A percentile compares a stretch with the other conserved stretches of the same genome.
Conservation (phyloP, 495 filamentous ascomycete species). For the Podospora pseudoanserina region DNA sequence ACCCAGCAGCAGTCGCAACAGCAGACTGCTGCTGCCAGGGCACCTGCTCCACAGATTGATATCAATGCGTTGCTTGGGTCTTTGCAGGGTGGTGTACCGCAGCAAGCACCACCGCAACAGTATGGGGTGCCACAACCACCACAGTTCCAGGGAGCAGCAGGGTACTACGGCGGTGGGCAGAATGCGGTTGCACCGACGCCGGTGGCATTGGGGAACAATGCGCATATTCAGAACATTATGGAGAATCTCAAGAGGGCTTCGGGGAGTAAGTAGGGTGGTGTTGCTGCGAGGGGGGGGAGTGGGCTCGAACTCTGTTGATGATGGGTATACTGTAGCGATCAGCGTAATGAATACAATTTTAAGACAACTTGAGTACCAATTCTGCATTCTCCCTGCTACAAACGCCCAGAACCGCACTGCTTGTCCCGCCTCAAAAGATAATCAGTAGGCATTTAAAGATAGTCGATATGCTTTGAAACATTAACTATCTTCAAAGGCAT, state of each 20-base stretch:
- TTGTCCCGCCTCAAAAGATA: too few species aligned
- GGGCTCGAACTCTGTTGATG: too few species aligned
- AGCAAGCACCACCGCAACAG: too few species aligned
- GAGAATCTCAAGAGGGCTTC: neutral
- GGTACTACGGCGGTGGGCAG: neutral
- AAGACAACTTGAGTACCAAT: too few species aligned
- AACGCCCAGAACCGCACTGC: too few species aligned
- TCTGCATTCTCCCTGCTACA: too few species aligned
- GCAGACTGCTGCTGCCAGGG: neutral
- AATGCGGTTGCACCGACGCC: neutral
- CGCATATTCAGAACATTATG: conserved; percentile 2
- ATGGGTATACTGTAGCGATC: too few species aligned
- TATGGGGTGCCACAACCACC: neutral
- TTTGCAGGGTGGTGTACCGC: neutral
- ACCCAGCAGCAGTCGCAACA: neutral
- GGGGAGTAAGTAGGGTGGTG: neutral
- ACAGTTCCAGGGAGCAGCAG: neutral
- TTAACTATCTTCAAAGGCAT: too few species aligned
- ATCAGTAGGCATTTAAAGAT: too few species aligned
- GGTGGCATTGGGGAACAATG: neutral
- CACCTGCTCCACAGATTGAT: neutral
- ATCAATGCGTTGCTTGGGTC: neutral
- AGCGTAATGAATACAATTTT: too few species aligned
- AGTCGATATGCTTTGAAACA: too few species aligned
- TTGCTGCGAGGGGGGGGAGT: too few species aligned